phyloP scores from a whole-genome alignment of 1,284 basidiomycete genomes.

The Malassezia furfur region DNA sequence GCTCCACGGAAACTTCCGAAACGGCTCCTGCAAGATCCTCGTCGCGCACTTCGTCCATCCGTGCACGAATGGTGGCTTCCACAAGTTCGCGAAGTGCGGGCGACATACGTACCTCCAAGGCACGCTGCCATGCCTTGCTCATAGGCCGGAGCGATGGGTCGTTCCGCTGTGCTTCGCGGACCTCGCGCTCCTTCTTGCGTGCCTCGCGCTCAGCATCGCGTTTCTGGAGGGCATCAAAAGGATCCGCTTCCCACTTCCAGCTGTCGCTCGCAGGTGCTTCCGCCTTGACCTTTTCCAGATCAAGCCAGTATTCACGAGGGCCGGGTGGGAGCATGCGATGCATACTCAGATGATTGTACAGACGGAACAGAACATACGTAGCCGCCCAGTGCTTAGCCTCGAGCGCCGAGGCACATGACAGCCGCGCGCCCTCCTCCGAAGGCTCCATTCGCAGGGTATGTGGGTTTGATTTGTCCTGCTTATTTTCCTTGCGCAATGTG shows the following conservation, averaged over 20 bases:
- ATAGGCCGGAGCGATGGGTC: slow-evolving; percentile 28
- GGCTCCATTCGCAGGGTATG: slow-evolving; percentile 39
- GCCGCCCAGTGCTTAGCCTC: slow-evolving; percentile 47
- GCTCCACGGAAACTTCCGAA: background rate
- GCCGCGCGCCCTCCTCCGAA: slow-evolving; percentile 33
- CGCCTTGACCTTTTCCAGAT: slow-evolving; percentile 40
- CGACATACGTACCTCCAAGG: slow-evolving; percentile 79
- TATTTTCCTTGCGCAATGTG: slow-evolving; percentile 43
- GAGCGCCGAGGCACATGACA: slow-evolving; percentile 27
- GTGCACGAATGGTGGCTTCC: slow-evolving; percentile 72
- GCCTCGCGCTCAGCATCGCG: slow-evolving; percentile 34
- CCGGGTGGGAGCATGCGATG: slow-evolving; percentile 42
- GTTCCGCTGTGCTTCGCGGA: slow-evolving; percentile 20
- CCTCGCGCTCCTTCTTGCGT: slow-evolving; percentile 24
- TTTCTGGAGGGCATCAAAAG: slow-evolving; percentile 41
- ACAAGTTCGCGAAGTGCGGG: slow-evolving; percentile 65
- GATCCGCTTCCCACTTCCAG: slow-evolving; percentile 44
- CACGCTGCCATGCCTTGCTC: slow-evolving; percentile 57
- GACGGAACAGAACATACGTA: slow-evolving; percentile 46
- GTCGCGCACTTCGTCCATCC: slow-evolving; percentile 46
- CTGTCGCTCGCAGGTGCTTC: slow-evolving; percentile 28
- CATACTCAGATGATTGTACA: slow-evolving; percentile 40
- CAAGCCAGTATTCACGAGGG: slow-evolving; percentile 44
- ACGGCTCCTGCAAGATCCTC: slow-evolving; percentile 12
- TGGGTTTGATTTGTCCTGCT: slow-evolving; percentile 38